phyloP scores from a whole-genome alignment of 2,329 filamentous ascomycete species.

The Diaporthe citriasiana region DNA sequence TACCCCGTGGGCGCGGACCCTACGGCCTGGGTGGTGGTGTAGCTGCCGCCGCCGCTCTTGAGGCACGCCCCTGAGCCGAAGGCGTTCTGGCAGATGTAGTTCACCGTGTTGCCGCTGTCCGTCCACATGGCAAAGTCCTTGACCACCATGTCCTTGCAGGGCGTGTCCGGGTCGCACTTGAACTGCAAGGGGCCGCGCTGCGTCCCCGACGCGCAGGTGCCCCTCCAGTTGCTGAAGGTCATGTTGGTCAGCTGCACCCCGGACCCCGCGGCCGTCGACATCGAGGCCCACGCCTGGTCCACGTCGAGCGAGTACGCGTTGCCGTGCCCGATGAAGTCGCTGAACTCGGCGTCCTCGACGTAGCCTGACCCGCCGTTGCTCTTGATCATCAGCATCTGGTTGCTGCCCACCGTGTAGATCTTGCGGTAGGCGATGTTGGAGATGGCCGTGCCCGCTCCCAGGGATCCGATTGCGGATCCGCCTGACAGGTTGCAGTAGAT shows the following conservation, averaged over 20 bases:
- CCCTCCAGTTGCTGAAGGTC: constrained; percentile 69
- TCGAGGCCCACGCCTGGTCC: constrained; percentile 63
- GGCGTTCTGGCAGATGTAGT: constrained; percentile 44
- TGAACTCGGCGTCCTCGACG: constrained; percentile 64
- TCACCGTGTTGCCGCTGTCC: constrained; percentile 55
- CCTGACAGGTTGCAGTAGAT: constrained; percentile 73
- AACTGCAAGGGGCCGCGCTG: constrained; percentile 67
- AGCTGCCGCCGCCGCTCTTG: constrained; percentile 30
- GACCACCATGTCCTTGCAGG: constrained; percentile 67
- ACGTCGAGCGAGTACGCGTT: constrained; percentile 73
- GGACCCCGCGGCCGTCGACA: constrained; percentile 53
- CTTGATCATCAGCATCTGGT: constrained; percentile 76
- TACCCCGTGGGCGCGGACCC: constrained; percentile 25
- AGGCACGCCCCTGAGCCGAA: constrained; percentile 44
- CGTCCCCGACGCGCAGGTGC: constrained; percentile 63
- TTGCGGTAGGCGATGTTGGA: constrained; percentile 68
- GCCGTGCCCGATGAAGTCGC: constrained; percentile 71
- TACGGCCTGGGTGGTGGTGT: constrained; percentile 43
- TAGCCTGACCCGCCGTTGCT: constrained; percentile 69
- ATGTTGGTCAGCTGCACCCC: constrained; percentile 68
- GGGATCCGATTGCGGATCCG: constrained; percentile 70
- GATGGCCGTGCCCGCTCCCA: constrained; percentile 61
- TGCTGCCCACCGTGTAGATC: constrained; percentile 70
- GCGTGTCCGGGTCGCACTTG: constrained; percentile 62
- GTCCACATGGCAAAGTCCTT: constrained; percentile 67